These are phyloP conservation scores for Alternaria brassicicola DNA, from an alignment of 2,329 filamentous ascomycete genomes.

Conservation along the genomic window DNA sequence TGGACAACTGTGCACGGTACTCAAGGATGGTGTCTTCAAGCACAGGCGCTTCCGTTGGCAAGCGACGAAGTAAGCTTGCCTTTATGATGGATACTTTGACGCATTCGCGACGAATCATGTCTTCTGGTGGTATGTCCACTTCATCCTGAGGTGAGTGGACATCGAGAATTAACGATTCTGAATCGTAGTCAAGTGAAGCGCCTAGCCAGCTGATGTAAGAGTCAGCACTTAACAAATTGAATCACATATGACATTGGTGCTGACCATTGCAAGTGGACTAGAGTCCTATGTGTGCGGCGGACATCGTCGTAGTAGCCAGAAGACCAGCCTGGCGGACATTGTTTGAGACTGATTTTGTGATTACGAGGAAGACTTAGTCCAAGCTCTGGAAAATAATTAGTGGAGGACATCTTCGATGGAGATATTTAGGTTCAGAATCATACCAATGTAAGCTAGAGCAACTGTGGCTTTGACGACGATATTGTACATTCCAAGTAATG, in stretches of 20 bases:
- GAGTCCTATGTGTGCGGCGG: conserved; percentile 22
- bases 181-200: conserved; percentile 21
- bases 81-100: conserved; percentile 29
- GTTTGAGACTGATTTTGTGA: conserved; percentile 6
- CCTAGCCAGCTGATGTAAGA: conserved; percentile 19
- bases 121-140: conserved; percentile 2
- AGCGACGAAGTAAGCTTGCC: conserved; percentile 17
- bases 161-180: background rate
- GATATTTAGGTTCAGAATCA: background rate
- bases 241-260: background rate
- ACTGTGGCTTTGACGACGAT: conserved; percentile 25
- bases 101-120: conserved; percentile 22
- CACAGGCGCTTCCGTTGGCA: conserved; percentile 5
- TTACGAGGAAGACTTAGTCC: conserved; percentile 20
- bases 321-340: background rate
- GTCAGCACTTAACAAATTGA: background rate
- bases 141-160: conserved; percentile 1
- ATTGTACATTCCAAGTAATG: conserved; percentile 29
- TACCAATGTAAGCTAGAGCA: conserved; percentile 27
- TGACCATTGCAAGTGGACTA: conserved; percentile 20
- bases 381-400: conserved; percentile 13
- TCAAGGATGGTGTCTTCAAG: conserved; percentile 8
- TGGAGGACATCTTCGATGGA: background rate
- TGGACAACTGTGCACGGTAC: conserved; percentile 16
- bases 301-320: conserved; percentile 12